Conservation (phyloP, 2,329 filamentous ascomycete species). For the Pseudogymnoascus sp. region DNA sequence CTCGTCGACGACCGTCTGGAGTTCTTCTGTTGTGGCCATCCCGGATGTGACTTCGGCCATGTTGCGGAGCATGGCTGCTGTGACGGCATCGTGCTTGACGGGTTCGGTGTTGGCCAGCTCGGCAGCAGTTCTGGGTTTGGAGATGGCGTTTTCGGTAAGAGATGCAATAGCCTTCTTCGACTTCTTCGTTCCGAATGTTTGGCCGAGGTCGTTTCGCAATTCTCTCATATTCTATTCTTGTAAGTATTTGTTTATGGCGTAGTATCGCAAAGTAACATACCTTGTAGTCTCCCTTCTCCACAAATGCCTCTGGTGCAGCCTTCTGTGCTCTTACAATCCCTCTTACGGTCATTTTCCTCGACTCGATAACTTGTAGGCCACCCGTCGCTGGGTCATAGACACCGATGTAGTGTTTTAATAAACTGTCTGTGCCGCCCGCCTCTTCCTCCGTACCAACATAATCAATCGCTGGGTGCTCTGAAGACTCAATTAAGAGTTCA, state of each 20-base stretch:
- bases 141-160: slow-evolving; percentile 63
- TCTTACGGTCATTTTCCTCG: slow-evolving; percentile 54
- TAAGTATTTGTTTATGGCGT: slow-evolving; percentile 12
- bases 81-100: slow-evolving; percentile 45
- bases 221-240: slow-evolving; percentile 45
- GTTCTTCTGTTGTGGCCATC: slow-evolving; percentile 59
- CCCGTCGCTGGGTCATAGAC: slow-evolving; percentile 53
- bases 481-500: slow-evolving; percentile 50
- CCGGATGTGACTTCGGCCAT: slow-evolving; percentile 53
- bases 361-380: slow-evolving; percentile 51
- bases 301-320: slow-evolving; percentile 38
- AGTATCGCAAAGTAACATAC: slow-evolving; percentile 23
- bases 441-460: slow-evolving; percentile 50
- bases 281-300: slow-evolving; percentile 25
- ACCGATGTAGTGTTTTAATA: slow-evolving; percentile 56
- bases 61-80: slow-evolving; percentile 51
- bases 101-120: slow-evolving; percentile 17
- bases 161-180: slow-evolving; percentile 68
- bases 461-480: slow-evolving; percentile 47
- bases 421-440: slow-evolving; percentile 31
- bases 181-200: slow-evolving; percentile 79
- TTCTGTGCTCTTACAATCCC: slow-evolving; percentile 49
- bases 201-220: slow-evolving; percentile 59
- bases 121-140: slow-evolving; percentile 20
- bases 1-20: slow-evolving; percentile 55